These are phyloP conservation scores for Trichosporon faecale DNA, from an alignment of 1,284 basidiomycete species.

Conservation along the genomic window DNA sequence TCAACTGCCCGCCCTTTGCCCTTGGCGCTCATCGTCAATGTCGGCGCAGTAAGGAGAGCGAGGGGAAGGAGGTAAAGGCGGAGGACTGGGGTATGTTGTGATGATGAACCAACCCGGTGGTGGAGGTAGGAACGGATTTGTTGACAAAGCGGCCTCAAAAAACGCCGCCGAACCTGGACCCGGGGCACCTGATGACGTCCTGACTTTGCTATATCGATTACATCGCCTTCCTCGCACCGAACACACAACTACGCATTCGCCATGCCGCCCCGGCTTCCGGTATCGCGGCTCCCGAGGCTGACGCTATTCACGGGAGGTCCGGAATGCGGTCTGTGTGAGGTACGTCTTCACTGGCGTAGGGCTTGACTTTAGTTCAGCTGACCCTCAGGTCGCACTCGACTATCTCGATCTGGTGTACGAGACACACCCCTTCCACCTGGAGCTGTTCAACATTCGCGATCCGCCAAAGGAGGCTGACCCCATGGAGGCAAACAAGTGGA, in stretches of 20 bases:
- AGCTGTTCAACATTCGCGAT: slow-evolving; percentile 46
- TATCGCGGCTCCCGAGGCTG: slow-evolving; percentile 34
- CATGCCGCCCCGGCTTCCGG: slow-evolving; percentile 39
- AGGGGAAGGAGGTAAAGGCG: background rate
- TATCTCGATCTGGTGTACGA: slow-evolving; percentile 38
- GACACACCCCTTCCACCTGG: slow-evolving; percentile 45
- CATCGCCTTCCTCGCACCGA: background rate
- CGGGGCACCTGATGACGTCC: background rate
- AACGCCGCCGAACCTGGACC: background rate
- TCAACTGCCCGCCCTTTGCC: slow-evolving; percentile 21
- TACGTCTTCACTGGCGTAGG: slow-evolving; percentile 24
- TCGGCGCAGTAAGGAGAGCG: background rate
- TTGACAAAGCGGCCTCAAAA: slow-evolving; percentile 3
- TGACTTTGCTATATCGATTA: background rate
- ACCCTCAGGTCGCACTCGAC: slow-evolving; percentile 41
- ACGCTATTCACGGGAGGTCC: slow-evolving; percentile 51
- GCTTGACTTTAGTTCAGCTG: background rate
- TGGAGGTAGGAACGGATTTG: slow-evolving; percentile 9
- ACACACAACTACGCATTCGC: background rate
- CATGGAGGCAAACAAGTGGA: slow-evolving; percentile 44
- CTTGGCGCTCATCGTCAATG: slow-evolving; percentile 23
- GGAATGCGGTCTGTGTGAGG: slow-evolving; percentile 51
- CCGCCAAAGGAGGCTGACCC: slow-evolving; percentile 37
- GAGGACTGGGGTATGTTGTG: slow-evolving; percentile 2
- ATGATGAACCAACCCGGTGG: slow-evolving; percentile 1